A percentile compares a stretch with the other conserved stretches of the same genome.
These are phyloP conservation scores for Boechera divaricarpa DNA, from an alignment of 345 rosid species.

Conservation along the genomic window DNA sequence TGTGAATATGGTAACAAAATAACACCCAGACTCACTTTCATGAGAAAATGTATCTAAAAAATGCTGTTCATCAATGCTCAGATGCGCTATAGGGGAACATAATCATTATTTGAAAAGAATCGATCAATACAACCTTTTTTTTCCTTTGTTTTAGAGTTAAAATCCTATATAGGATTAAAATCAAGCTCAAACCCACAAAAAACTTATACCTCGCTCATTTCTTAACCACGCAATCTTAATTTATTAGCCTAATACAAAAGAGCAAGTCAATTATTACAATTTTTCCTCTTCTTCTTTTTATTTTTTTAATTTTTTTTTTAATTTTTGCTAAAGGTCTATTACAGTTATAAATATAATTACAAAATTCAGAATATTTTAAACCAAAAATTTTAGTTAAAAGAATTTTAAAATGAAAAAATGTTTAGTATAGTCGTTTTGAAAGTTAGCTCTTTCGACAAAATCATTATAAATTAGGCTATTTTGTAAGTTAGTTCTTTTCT, in stretches of 20 bases:
- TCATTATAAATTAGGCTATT: slow-evolving; percentile 29
- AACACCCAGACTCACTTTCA: slow-evolving; percentile 37
- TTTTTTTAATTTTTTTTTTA: too few species aligned
- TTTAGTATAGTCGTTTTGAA: neutral
- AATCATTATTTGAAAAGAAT: slow-evolving; percentile 35
- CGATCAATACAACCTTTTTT: neutral
- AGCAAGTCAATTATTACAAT: neutral
- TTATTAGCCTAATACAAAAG: too few species aligned
- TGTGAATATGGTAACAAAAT: slow-evolving; percentile 40
- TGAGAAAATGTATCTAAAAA: neutral
- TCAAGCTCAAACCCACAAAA: too few species aligned
- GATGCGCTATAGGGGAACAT: slow-evolving; percentile 32
- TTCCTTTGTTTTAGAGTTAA: neutral
- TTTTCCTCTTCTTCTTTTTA: neutral
- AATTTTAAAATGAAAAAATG: neutral
- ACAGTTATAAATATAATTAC: neutral
- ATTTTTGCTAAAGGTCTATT: neutral
- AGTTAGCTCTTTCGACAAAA: slow-evolving; percentile 23
- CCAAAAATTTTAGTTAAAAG: too few species aligned
- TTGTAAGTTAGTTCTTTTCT: slow-evolving; percentile 25
- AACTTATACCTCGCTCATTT: too few species aligned
- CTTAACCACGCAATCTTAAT: too few species aligned
- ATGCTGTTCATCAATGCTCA: neutral
- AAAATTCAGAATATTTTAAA: neutral
- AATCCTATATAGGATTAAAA: neutral